Percentiles rank a stretch among this genome's conserved stretches.
Conservation (phyloP, 202 grass and related monocot genomes). For the Cymbopogon flexuosus region DNA sequence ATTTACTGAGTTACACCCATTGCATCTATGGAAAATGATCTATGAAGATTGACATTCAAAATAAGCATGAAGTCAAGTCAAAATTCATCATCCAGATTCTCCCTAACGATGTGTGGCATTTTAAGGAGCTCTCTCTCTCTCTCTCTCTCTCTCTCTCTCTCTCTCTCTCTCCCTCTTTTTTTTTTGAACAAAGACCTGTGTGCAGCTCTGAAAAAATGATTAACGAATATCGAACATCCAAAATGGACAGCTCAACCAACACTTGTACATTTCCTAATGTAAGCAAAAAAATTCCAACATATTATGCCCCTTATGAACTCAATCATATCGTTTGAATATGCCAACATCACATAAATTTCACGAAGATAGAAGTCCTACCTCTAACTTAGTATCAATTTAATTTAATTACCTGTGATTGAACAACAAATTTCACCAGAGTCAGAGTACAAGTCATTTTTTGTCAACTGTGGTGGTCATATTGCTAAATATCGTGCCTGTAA, state of each 20-base stretch:
- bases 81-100: background rate
- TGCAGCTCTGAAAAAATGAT: background rate
- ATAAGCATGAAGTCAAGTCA: background rate
- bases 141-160: too few relatives aligned
- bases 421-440: background rate
- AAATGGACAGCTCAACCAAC: background rate
- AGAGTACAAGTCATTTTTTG: background rate
- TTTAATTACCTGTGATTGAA: background rate
- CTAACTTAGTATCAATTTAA: background rate
- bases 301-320: background rate
- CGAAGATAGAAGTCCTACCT: background rate
- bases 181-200: too few relatives aligned
- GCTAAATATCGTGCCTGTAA: background rate
- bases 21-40: slow-evolving; percentile 12
- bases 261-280: background rate
- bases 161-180: too few relatives aligned
- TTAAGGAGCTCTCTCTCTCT: background rate
- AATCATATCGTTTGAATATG: background rate
- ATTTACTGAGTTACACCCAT: background rate
- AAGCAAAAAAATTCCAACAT: background rate
- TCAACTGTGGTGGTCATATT: background rate
- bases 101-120: background rate
- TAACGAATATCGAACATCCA: background rate
- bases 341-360: background rate
- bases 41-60: background rate